Percentiles rank a stretch among this genome's conserved stretches.
These are phyloP conservation scores for Colletotrichum brevisporum DNA, from an alignment of 2,329 filamentous ascomycete genomes.

Conservation along the genomic window DNA sequence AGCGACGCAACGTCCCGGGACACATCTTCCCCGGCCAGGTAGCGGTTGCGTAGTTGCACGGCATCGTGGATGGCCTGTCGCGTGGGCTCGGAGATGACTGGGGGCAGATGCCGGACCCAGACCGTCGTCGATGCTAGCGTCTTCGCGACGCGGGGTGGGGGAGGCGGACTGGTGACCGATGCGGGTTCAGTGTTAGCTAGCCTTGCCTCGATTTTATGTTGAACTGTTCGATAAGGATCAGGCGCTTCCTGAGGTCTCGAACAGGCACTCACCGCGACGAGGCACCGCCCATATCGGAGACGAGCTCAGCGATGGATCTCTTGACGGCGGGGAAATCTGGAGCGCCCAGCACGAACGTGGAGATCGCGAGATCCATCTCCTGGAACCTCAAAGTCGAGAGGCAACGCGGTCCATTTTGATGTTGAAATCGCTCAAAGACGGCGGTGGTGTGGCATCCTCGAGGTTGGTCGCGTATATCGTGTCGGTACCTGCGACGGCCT, in stretches of 20 bases:
- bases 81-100: slow-evolving; percentile 33
- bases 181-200: neutral
- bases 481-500: too few species aligned
- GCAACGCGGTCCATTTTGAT: neutral
- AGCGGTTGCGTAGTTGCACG: slow-evolving; percentile 28
- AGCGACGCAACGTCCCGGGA: slow-evolving; percentile 3
- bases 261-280: slow-evolving; percentile 23
- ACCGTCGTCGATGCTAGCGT: slow-evolving; percentile 34
- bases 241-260: too few species aligned
- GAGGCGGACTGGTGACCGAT: slow-evolving; percentile 16
- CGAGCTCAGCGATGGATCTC: neutral
- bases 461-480: slow-evolving; percentile 11
- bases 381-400: neutral
- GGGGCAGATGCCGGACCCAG: slow-evolving; percentile 40
- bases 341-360: slow-evolving; percentile 4
- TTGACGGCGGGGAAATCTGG: slow-evolving; percentile 7
- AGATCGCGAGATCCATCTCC: slow-evolving; percentile 7
- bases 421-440: neutral
- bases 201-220: neutral
- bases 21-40: slow-evolving; percentile 19
- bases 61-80: slow-evolving; percentile 32
- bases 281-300: slow-evolving; percentile 27
- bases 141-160: slow-evolving; percentile 34
- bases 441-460: neutral
- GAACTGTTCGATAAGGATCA: too few species aligned